Percentiles rank a stretch among this genome's conserved stretches.
Evolutionary conservation across 768 basidiomycete genomes (phyloP).

Genomic region (Suillus lakei): DNA sequence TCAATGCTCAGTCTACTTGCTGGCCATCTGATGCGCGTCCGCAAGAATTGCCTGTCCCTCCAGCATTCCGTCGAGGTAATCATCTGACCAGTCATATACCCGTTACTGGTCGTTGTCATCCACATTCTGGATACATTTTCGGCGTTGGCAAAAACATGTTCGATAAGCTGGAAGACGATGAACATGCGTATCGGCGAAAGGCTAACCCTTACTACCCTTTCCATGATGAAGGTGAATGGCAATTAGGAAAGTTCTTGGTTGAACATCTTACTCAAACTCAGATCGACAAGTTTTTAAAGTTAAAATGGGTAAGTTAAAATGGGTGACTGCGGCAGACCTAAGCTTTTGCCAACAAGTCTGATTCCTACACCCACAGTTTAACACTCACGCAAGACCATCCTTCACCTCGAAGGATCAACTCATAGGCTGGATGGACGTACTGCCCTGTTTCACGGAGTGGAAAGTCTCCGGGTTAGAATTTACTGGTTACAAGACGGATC

Average conservation of each 20-base stretch:
- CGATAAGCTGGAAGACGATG: constrained; percentile 28
- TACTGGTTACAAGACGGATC: constrained; percentile 15
- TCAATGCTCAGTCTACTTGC: not conserved
- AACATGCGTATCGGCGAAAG: constrained; percentile 17
- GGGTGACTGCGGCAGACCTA: constrained; percentile 20
- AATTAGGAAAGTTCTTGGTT: constrained; percentile 31
- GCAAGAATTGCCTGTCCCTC: not conserved
- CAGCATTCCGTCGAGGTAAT: not conserved
- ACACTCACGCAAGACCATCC: constrained; percentile 13
- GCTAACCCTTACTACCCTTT: constrained; percentile 39
- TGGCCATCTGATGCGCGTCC: not conserved
- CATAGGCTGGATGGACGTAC: constrained; percentile 15
- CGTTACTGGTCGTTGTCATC: constrained; percentile 12
- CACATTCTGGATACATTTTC: constrained; percentile 11
- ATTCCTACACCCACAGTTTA: not conserved
- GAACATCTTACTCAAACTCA: constrained; percentile 25
- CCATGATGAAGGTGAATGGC: constrained; percentile 36
- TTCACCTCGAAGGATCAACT: constrained; percentile 27
- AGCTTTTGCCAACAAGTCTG: not conserved
- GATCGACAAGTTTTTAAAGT: constrained; percentile 34
- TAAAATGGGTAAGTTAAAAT: too few relatives aligned
- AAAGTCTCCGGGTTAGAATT: constrained; percentile 11
- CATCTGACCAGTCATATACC: not conserved
- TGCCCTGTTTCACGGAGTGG: constrained; percentile 29
- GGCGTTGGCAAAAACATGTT: constrained; percentile 28